phyloP scores from a whole-genome alignment of 1,284 basidiomycete species.

The Microbotryum lychnidis-dioicae region DNA sequence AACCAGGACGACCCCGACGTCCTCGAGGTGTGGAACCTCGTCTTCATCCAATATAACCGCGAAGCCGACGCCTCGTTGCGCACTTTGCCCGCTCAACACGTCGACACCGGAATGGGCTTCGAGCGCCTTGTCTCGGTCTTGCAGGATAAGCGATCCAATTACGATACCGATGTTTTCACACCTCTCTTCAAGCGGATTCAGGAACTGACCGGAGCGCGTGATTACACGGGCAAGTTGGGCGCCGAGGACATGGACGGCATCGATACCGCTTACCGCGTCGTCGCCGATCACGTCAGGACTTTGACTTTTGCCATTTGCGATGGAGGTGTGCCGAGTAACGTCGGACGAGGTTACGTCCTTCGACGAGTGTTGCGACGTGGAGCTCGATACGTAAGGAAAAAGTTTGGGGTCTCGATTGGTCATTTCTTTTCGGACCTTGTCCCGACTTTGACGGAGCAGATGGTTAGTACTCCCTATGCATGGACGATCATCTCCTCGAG shows the following conservation, averaged over 20 bases:
- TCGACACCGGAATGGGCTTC: constrained; percentile 98
- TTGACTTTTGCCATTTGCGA: constrained; percentile 92
- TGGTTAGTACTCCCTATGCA: constrained; percentile 50
- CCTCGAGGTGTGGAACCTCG: constrained; percentile 93
- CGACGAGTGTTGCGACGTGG: constrained; percentile 85
- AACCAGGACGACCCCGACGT: constrained; percentile 94
- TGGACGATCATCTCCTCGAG: background rate
- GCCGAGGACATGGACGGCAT: constrained; percentile 88
- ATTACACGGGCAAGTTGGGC: constrained; percentile 84
- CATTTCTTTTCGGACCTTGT: constrained; percentile 89
- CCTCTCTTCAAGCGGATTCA: constrained; percentile 85
- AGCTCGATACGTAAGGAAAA: constrained; percentile 88
- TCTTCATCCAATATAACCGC: constrained; percentile 98
- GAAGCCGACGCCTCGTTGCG: constrained; percentile 78
- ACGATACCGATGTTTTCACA: constrained; percentile 91
- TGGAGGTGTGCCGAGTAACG: constrained; percentile 91
- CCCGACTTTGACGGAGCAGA: constrained; percentile 78
- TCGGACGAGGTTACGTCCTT: constrained; percentile 92
- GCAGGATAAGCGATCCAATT: constrained; percentile 87
- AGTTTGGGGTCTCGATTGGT: constrained; percentile 88
- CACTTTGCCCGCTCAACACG: constrained; percentile 80
- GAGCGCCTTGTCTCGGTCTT: constrained; percentile 92
- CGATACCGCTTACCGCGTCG: constrained; percentile 94
- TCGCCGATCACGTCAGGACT: constrained; percentile 94
- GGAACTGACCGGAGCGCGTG: constrained; percentile 76